phyloP scores from a whole-genome alignment of 23 red algal genomes.

The Gracilariopsis chorda region DNA sequence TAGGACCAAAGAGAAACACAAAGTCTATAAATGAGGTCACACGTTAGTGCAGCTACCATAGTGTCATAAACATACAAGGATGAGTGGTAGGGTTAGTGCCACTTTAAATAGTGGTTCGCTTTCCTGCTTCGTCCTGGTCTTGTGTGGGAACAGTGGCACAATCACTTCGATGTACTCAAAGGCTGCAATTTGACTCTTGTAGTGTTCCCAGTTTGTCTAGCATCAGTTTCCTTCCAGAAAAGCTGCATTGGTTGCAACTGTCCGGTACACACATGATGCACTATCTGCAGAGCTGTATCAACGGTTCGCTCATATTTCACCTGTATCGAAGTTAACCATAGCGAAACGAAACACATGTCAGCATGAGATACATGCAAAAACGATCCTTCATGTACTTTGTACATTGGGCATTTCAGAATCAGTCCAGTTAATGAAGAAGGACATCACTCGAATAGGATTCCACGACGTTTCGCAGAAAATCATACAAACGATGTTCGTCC shows the following conservation, averaged over 20 bases:
- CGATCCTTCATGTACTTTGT: background rate
- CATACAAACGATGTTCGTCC: constrained; percentile 31
- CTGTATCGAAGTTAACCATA: no score
- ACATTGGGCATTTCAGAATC: background rate
- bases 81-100: no score
- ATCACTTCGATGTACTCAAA: constrained; percentile 60
- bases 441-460: background rate
- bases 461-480: constrained; percentile 6
- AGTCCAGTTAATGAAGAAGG: background rate
- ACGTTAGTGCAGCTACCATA: no score
- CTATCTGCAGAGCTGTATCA: background rate
- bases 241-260: constrained; percentile 20
- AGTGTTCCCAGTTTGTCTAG: constrained; percentile 47
- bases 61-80: no score
- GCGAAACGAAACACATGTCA: background rate
- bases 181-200: constrained; percentile 72
- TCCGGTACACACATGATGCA: constrained; percentile 67
- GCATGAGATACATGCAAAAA: background rate
- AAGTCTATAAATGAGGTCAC: no score
- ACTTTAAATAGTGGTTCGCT: no score
- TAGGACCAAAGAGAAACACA: no score
- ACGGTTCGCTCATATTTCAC: no score
- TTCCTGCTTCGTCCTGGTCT: no score
- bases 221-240: constrained; percentile 51
- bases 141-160: constrained; percentile 59